Evolutionary conservation across 176 grass and related monocot species (phyloP).

Genomic region (Oryza glaberrima): DNA sequence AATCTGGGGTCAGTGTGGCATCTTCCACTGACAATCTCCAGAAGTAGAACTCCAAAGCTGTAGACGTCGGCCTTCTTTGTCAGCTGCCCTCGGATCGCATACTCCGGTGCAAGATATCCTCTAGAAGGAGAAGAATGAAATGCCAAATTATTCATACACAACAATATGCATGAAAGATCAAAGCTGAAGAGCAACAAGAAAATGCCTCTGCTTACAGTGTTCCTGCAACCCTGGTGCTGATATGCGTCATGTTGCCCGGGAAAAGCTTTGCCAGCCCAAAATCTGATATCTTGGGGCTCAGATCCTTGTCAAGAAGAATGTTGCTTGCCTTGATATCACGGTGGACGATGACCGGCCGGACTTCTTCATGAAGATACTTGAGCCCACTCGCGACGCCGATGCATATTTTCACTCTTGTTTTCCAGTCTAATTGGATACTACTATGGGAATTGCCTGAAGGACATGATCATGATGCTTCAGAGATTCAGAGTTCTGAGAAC

Average conservation of each 20-base stretch:
- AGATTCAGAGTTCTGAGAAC: constrained; percentile 10
- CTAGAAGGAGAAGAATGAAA: constrained; percentile 28
- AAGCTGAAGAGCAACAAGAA: background rate
- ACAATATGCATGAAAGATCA: background rate
- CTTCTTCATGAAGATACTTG: constrained; percentile 77
- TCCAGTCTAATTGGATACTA: constrained; percentile 69
- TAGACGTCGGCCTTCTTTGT: constrained; percentile 69
- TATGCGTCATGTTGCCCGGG: constrained; percentile 65
- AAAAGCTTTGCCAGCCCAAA: constrained; percentile 87
- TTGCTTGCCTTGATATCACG: constrained; percentile 94
- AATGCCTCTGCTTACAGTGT: constrained; percentile 63
- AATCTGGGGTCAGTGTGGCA: constrained; percentile 62
- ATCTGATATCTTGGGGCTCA: constrained; percentile 81
- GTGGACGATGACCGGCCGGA: constrained; percentile 64
- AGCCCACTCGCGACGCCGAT: constrained; percentile 69
- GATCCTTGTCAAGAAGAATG: constrained; percentile 75
- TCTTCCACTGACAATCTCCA: constrained; percentile 76
- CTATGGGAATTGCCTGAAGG: constrained; percentile 57
- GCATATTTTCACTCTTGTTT: constrained; percentile 64
- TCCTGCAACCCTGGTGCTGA: constrained; percentile 91
- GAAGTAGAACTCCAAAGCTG: constrained; percentile 68
- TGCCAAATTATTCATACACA: constrained; percentile 22
- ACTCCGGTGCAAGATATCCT: constrained; percentile 71
- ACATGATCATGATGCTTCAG: constrained; percentile 34
- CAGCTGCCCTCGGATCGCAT: constrained; percentile 68